Percentiles rank a stretch among this genome's conserved stretches.
Conservation (phyloP, 1,284 basidiomycete species). For the Sporisorium graminicola region DNA sequence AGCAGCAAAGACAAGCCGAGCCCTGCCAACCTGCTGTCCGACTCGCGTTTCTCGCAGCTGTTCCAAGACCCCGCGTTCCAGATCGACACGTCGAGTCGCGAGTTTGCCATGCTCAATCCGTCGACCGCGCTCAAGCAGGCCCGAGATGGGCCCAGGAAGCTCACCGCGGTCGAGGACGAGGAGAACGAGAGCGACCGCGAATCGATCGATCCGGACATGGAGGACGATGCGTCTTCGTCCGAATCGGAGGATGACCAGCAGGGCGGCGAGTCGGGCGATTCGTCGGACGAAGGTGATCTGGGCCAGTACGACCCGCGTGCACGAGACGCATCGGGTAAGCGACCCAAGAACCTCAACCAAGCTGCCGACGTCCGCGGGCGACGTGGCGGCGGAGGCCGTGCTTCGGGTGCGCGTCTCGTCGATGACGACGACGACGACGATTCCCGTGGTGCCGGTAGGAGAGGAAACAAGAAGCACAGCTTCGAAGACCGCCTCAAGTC, state of each 20-base stretch:
- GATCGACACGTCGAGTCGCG: conserved; percentile 87
- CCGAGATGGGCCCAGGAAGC: conserved; percentile 67
- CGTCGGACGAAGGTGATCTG: conserved; percentile 51
- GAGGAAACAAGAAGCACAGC: conserved; percentile 47
- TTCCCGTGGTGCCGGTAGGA: conserved; percentile 4
- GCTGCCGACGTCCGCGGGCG: conserved; percentile 67
- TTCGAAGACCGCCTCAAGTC: conserved; percentile 50
- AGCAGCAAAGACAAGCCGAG: conserved; percentile 47
- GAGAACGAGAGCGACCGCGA: conserved; percentile 83
- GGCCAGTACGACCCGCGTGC: conserved; percentile 52
- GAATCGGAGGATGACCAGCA: conserved; percentile 6
- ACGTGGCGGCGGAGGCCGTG: conserved; percentile 62
- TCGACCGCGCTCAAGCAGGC: conserved; percentile 73
- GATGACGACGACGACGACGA: conserved; percentile 47
- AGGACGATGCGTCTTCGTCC: conserved; percentile 33
- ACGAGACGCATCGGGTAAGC: conserved; percentile 67
- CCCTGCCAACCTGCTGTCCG: conserved; percentile 76
- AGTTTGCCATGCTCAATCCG: conserved; percentile 92
- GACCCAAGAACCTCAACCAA: conserved; percentile 71
- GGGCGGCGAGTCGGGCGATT: conserved; percentile 71
- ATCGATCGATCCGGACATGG: conserved; percentile 73
- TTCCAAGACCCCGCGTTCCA: conserved; percentile 95
- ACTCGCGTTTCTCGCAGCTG: conserved; percentile 89
- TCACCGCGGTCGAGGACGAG: conserved; percentile 87
- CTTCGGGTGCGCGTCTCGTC: conserved; percentile 43